These are phyloP conservation scores for Lepidium africanum DNA, from an alignment of 345 rosid genomes.

Conservation along the genomic window DNA sequence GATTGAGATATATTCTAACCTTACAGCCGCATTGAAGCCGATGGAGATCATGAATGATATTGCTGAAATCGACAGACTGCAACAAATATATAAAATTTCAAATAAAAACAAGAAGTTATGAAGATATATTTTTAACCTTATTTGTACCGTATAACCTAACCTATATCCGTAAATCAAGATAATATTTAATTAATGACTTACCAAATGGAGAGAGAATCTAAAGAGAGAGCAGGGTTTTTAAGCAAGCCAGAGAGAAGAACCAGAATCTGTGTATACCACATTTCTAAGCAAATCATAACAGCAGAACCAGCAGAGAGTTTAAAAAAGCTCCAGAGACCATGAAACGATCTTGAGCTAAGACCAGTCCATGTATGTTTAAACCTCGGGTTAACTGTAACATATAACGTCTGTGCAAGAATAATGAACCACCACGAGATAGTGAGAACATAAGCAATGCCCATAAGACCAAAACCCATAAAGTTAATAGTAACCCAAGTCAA, in stretches of 20 bases:
- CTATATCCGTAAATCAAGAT: background rate
- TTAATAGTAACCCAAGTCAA: conserved; percentile 47
- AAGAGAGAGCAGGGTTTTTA: conserved; percentile 47
- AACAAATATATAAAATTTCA: background rate
- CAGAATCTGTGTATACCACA: conserved; percentile 71
- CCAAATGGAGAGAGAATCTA: conserved; percentile 77
- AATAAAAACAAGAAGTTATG: background rate
- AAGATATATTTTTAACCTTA: too few species aligned
- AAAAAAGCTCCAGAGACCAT: conserved; percentile 57
- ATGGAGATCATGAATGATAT: conserved; percentile 63
- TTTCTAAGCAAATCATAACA: conserved; percentile 79
- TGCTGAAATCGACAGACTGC: conserved; percentile 52
- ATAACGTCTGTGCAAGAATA: conserved; percentile 48
- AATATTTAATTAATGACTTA: conserved; percentile 7
- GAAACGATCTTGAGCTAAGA: conserved; percentile 42
- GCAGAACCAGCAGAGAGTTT: conserved; percentile 69
- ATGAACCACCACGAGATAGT: conserved; percentile 86
- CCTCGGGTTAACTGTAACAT: conserved; percentile 33
- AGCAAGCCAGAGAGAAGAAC: conserved; percentile 76
- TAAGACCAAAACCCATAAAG: conserved; percentile 32
- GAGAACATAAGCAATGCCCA: conserved; percentile 57
- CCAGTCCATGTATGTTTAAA: conserved; percentile 68
- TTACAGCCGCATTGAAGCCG: conserved; percentile 88
- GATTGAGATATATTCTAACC: conserved; percentile 28
- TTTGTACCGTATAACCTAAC: too few species aligned